These are phyloP conservation scores for Clavaria fumosa DNA, from an alignment of 768 basidiomycete genomes.

Conservation along the genomic window DNA sequence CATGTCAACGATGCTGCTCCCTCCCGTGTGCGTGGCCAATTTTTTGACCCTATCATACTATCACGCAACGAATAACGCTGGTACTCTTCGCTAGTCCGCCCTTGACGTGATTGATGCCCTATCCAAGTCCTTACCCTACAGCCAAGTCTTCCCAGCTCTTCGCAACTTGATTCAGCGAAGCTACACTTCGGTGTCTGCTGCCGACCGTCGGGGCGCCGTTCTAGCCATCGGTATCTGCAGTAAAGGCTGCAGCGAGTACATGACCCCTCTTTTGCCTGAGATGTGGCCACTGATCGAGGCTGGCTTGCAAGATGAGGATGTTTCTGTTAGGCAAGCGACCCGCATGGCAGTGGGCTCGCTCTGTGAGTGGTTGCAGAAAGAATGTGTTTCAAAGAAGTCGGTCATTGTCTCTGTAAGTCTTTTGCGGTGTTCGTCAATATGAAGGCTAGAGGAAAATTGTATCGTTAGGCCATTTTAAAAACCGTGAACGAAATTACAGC, in stretches of 20 bases:
- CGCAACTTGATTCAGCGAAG: slow-evolving; percentile 71
- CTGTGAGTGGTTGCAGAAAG: slow-evolving; percentile 95
- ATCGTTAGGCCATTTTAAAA: too few relatives aligned
- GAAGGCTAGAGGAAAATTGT: too few relatives aligned
- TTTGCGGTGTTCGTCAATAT: too few relatives aligned
- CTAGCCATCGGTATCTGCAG: slow-evolving; percentile 91
- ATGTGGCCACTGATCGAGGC: slow-evolving; percentile 92
- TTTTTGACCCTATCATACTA: too few relatives aligned
- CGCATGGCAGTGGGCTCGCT: slow-evolving; percentile 91
- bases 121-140: slow-evolving; percentile 81
- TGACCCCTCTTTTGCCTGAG: slow-evolving; percentile 80
- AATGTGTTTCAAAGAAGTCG: slow-evolving; percentile 70
- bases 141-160: slow-evolving; percentile 90
- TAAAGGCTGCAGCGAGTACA: slow-evolving; percentile 95
- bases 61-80: neutral
- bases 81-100: slow-evolving; percentile 44
- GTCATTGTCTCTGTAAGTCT: slow-evolving; percentile 64
- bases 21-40: slow-evolving; percentile 69
- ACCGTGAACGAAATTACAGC: too few relatives aligned
- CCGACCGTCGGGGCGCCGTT: slow-evolving; percentile 79
- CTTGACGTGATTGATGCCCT: slow-evolving; percentile 90
- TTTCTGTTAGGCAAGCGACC: slow-evolving; percentile 84
- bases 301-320: slow-evolving; percentile 73
- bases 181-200: slow-evolving; percentile 64
- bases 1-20: slow-evolving; percentile 90